phyloP scores from a whole-genome alignment of 495 filamentous ascomycete species.

The Thozetella sp. region DNA sequence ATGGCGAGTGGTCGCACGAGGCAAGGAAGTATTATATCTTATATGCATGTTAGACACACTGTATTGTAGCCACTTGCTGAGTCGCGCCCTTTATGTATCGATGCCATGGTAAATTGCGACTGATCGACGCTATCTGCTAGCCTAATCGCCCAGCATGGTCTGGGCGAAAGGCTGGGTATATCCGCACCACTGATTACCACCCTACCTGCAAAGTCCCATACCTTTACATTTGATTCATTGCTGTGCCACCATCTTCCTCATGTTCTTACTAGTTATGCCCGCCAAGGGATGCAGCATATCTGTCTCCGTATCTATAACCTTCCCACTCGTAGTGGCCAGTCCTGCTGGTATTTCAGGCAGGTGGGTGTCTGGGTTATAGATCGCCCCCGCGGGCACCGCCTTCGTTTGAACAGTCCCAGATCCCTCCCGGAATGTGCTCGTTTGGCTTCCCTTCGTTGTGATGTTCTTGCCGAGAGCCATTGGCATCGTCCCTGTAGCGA shows the following conservation, averaged over 20 bases:
- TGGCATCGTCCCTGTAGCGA: constrained; percentile 56
- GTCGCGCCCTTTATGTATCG: too few relatives aligned
- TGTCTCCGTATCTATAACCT: background rate
- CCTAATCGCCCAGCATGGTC: too few relatives aligned
- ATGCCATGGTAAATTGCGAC: too few relatives aligned
- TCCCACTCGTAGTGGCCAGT: background rate
- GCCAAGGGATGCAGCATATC: background rate
- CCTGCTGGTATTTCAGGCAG: background rate
- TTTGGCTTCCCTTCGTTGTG: background rate
- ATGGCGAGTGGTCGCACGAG: too few relatives aligned
- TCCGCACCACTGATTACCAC: too few relatives aligned
- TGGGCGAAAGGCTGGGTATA: too few relatives aligned
- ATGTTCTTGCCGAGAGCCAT: background rate
- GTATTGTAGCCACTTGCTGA: too few relatives aligned
- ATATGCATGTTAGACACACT: too few relatives aligned
- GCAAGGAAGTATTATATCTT: too few relatives aligned
- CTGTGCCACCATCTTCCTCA: background rate
- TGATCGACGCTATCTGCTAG: too few relatives aligned
- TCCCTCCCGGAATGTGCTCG: background rate
- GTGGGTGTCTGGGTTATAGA: background rate
- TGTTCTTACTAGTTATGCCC: background rate
- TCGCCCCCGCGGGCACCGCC: background rate
- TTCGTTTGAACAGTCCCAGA: background rate
- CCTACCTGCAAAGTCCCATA: too few relatives aligned
- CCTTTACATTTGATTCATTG: too few relatives aligned